Conservation (phyloP, 2,329 filamentous ascomycete genomes). For the Pyricularia pennisetigena region DNA sequence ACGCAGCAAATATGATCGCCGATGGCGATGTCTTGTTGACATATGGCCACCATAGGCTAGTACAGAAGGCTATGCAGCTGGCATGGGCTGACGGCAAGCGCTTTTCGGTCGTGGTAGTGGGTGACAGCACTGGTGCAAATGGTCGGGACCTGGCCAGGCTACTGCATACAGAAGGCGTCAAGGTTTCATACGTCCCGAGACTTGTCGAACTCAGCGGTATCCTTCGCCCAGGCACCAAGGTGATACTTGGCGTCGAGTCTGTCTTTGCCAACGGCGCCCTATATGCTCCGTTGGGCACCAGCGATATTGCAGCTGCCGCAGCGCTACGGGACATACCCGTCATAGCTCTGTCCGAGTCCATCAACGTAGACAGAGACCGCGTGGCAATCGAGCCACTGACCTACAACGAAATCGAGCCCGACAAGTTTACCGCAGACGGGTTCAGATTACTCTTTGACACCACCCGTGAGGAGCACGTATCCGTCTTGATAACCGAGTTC, state of each 20-base stretch:
- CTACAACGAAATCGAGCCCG: conserved; percentile 82
- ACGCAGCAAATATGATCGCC: conserved; percentile 64
- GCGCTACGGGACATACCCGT: conserved; percentile 68
- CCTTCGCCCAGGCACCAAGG: conserved; percentile 50
- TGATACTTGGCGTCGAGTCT: conserved; percentile 80
- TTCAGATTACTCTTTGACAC: conserved; percentile 79
- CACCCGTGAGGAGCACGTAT: conserved; percentile 77
- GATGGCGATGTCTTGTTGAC: conserved; percentile 77
- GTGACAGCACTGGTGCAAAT: conserved; percentile 49
- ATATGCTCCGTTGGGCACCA: conserved; percentile 80
- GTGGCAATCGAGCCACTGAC: conserved; percentile 89
- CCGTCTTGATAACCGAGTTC: conserved; percentile 85
- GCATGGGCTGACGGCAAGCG: conserved; percentile 60
- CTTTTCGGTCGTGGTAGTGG: conserved; percentile 79
- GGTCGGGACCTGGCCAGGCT: conserved; percentile 55
- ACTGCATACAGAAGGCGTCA: conserved; percentile 56
- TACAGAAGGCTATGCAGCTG: conserved; percentile 70
- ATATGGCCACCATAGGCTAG: conserved; percentile 76
- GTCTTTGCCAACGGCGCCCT: conserved; percentile 94
- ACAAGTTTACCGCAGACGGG: conserved; percentile 45
- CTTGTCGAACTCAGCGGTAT: conserved; percentile 67
- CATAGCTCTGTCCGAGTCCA: conserved; percentile 82
- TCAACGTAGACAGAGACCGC: conserved; percentile 82
- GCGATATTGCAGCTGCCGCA: conserved; percentile 76
- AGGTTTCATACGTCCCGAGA: conserved; percentile 70